Evolutionary conservation across 177 flowering plant species (phyloP).

Genomic region (Vitis hybrid): DNA sequence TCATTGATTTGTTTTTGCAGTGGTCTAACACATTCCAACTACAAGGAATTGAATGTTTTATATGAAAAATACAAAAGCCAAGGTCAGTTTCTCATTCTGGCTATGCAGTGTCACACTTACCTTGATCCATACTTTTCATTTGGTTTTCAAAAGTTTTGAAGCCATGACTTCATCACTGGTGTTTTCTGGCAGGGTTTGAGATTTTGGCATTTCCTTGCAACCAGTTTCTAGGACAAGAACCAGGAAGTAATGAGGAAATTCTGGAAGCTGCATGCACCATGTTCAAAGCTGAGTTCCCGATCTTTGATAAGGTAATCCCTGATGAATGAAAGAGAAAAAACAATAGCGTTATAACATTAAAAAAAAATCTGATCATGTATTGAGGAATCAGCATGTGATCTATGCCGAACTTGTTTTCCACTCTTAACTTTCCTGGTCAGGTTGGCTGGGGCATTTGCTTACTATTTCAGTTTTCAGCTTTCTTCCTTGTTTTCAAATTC

Average conservation of each 20-base stretch:
- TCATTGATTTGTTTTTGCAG: slow-evolving; percentile 35
- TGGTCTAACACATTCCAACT: slow-evolving; percentile 79
- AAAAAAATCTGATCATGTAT: no score
- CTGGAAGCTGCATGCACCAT: slow-evolving; percentile 64
- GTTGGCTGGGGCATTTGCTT: no score
- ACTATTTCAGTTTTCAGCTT: no score
- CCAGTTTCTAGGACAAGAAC: slow-evolving; percentile 90
- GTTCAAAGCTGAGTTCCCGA: slow-evolving; percentile 93
- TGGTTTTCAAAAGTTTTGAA: not conserved
- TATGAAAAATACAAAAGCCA: slow-evolving; percentile 82
- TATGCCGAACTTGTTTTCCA: no score
- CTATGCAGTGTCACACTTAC: not conserved
- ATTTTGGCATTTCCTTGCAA: slow-evolving; percentile 97
- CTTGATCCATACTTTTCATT: not conserved
- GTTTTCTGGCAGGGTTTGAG: slow-evolving; percentile 60
- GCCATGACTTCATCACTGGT: not conserved
- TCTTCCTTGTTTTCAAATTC: no score
- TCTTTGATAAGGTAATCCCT: slow-evolving; percentile 76
- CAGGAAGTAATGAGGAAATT: slow-evolving; percentile 81
- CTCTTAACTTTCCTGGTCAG: no score
- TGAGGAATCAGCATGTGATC: no score
- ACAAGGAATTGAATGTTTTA: slow-evolving; percentile 77
- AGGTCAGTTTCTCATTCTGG: slow-evolving; percentile 47
- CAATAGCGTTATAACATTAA: no score
- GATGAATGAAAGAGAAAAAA: no score